Evolutionary conservation across 2,329 filamentous ascomycete species (phyloP), one percentile per base, ranked within the genome.

Genomic region (Hymenoscyphus repandus): DNA sequence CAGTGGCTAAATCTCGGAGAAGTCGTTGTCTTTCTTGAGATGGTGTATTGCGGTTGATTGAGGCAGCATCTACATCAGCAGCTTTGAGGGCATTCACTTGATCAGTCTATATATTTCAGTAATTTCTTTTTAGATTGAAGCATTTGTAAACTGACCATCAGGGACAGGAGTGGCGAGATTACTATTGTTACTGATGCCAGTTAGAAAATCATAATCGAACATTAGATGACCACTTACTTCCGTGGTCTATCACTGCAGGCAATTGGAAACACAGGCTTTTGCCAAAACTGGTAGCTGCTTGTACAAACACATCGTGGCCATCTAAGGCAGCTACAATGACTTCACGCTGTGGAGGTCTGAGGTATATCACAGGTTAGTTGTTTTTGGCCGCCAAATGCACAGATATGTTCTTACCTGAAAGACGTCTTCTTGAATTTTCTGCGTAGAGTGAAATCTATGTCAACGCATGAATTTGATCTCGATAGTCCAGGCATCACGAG

Each of bases 181-280:
- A 96, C 91, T 52, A 97, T 85, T 0, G 90, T 96, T 58, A 96
- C 86, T 90, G 54, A 48, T 49, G 51, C 18, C 53, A 60, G 40
- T 64, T 50, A 62, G 52, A 31, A 27, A 53, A 37, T 52, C 10
- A 17, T 34, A 38, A 34, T 11, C 12, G 27, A 43, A 9, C 18
- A 46, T 17, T 4, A n/a, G 17, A 27, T 33, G 13, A 9, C 32
- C 72, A 31, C 60, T 56, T 55, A 90, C 88, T 90, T 58, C 92
- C 92, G 67, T 85, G 82, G 62, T 92, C 86, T 50, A 96, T 84
- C 31, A 96, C 83, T 20, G 91, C 91, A 7, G 91, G 91, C 1
- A 96, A 76, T 67, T 96, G 91, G 66, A 92, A 96, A 71, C 92
- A 96, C 47, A 96, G 69, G 64, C 89, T 95, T 69, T 96, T 96